Percentiles rank a stretch among this genome's conserved stretches.
phyloP scores from a whole-genome alignment of 2,329 filamentous ascomycete genomes.

The Parastagonospora avenae region DNA sequence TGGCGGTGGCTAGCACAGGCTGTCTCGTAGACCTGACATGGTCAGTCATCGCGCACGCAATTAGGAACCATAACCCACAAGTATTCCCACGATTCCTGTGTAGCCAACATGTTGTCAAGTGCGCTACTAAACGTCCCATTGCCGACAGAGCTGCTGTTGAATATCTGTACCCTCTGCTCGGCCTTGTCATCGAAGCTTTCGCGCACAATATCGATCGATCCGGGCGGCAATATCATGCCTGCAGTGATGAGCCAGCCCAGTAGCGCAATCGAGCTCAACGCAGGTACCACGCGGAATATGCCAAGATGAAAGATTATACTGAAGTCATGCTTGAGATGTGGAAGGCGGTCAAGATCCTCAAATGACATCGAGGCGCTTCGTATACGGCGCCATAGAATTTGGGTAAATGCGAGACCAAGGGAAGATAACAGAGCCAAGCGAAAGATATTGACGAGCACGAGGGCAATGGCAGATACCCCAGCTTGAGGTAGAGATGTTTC shows the following conservation, averaged over 20 bases:
- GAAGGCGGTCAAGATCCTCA: constrained; percentile 1
- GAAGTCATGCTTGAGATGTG: not conserved
- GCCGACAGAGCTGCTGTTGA: constrained; percentile 1
- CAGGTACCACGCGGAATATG: not conserved
- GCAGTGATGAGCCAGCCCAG: constrained; percentile 1
- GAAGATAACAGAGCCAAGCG: constrained; percentile 1
- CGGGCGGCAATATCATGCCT: constrained; percentile 3
- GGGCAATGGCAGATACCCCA: constrained; percentile 2
- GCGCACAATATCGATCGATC: constrained; percentile 1
- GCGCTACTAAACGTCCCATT: constrained; percentile 1
- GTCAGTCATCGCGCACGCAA: not conserved
- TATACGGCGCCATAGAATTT: constrained; percentile 6
- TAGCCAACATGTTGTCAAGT: not conserved
- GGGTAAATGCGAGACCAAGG: constrained; percentile 6
- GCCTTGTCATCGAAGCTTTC: not conserved
- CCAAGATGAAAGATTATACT: not conserved
- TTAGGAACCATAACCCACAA: not conserved
- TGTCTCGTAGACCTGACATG: not conserved
- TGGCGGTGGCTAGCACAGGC: not conserved
- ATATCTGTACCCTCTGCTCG: not conserved
- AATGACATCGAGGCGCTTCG: not conserved
- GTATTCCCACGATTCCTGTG: not conserved
- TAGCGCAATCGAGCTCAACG: constrained; percentile 1
- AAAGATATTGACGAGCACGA: constrained; percentile 4
- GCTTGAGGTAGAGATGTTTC: constrained; percentile 4